These are phyloP conservation scores for Emmonsiellopsis sp. DNA, from an alignment of 2,329 filamentous ascomycete genomes.

Conservation along the genomic window DNA sequence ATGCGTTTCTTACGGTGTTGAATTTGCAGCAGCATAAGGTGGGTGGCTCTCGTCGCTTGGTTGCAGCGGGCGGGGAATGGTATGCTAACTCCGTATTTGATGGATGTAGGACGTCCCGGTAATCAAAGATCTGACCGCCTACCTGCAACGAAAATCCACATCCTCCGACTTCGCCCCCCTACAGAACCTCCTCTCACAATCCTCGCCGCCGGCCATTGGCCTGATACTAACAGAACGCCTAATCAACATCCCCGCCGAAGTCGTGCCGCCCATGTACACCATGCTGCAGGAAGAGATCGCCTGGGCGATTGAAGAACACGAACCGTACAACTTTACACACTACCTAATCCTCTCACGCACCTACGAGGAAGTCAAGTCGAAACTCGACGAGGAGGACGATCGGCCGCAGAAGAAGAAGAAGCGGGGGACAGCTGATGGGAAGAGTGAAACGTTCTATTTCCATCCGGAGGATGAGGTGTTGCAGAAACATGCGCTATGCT, in stretches of 20 bases:
- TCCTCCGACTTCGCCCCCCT: slow-evolving; percentile 49
- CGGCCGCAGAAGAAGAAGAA: slow-evolving; percentile 60
- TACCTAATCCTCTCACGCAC: slow-evolving; percentile 86
- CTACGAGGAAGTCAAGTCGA: slow-evolving; percentile 81
- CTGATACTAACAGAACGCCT: slow-evolving; percentile 85
- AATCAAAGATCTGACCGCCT: slow-evolving; percentile 60
- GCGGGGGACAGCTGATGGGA: slow-evolving; percentile 37
- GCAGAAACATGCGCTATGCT: slow-evolving; percentile 62
- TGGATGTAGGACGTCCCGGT: slow-evolving; percentile 56
- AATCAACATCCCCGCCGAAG: slow-evolving; percentile 93
- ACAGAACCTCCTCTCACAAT: slow-evolving; percentile 46
- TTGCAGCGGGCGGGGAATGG: background rate
- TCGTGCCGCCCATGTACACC: slow-evolving; percentile 85
- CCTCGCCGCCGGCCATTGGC: slow-evolving; percentile 54
- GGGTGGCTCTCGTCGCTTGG: slow-evolving; percentile 4
- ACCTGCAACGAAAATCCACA: slow-evolving; percentile 51
- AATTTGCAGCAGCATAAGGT: slow-evolving; percentile 68
- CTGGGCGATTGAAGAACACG: slow-evolving; percentile 78
- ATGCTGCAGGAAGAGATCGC: slow-evolving; percentile 90
- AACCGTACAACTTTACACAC: slow-evolving; percentile 87
- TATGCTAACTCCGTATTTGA: background rate
- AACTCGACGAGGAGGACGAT: slow-evolving; percentile 58
- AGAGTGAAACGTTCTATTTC: slow-evolving; percentile 69
- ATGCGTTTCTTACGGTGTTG: slow-evolving; percentile 81
- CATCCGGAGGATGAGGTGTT: slow-evolving; percentile 92